phyloP scores from a whole-genome alignment of 1,139 yeast genomes.

The Geotrichum siamense region DNA sequence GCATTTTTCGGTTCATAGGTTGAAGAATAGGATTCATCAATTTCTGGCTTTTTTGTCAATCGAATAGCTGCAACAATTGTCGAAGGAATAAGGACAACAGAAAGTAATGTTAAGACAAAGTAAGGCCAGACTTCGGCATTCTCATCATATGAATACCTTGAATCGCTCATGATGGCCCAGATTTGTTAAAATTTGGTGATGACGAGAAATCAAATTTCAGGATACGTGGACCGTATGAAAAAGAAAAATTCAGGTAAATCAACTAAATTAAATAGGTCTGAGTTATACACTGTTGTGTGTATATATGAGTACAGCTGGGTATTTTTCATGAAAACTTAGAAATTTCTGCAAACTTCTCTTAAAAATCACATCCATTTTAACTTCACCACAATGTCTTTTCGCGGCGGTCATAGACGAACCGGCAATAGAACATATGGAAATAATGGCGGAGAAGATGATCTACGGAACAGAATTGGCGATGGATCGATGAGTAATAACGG shows the following conservation, averaged over 20 bases:
- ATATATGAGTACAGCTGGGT: too few relatives aligned
- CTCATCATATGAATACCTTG: conserved; percentile 66
- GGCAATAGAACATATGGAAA: conserved; percentile 8
- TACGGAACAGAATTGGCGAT: conserved; percentile 29
- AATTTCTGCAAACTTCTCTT: too few relatives aligned
- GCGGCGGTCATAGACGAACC: conserved; percentile 16
- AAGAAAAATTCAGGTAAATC: too few relatives aligned
- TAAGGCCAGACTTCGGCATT: conserved; percentile 95
- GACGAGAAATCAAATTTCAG: background rate
- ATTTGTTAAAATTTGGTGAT: too few relatives aligned
- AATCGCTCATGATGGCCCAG: conserved; percentile 33
- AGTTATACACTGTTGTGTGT: too few relatives aligned
- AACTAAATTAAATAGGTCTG: too few relatives aligned
- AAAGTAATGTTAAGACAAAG: conserved; percentile 67
- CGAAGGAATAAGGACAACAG: conserved; percentile 61
- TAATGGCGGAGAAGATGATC: conserved; percentile 14
- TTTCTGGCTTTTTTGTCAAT: conserved; percentile 13
- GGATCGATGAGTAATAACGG: conserved; percentile 18
- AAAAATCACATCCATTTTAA: background rate
- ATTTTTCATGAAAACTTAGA: too few relatives aligned
- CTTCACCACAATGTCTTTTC: conserved; percentile 19
- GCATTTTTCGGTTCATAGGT: conserved; percentile 39
- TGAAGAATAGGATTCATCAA: conserved; percentile 7
- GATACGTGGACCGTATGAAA: background rate
- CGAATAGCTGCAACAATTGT: conserved; percentile 43